Base-by-base conservation (phyloP, 495 filamentous ascomycete species). In the Neurospora hispaniola region DNA sequence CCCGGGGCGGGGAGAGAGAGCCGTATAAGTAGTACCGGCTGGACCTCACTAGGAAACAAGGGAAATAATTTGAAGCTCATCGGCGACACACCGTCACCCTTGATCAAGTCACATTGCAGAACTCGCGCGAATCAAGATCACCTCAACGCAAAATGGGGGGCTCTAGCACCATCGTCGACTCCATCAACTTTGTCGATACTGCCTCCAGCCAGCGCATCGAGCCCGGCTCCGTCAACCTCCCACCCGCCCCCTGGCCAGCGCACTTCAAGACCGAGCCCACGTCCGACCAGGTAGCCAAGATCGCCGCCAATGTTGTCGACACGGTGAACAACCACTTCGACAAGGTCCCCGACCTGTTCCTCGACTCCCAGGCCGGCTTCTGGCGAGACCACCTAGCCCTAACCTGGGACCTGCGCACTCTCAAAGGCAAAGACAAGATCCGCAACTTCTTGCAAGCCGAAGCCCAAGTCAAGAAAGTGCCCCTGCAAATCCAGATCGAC, bases 361-460 rank as follows among this genome's bases (percentile, higher is more conserved):
- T 88, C 18, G 77, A 82, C 5, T 66, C 54, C 54, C 27, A 18
- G 54, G 83, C 87, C 46, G 85, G 85, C 9, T 92, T 88, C 81
- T 91, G 89, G 89, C 84, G 89, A 7, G 89, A 91, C 71, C 88
- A 89, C 75, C 82, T 90, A 3, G 86, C 82, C 10, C 72, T 91
- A 11, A 85, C 87, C 39, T 92, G 88, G 88, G 84, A 88, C 68
- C 78, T 89, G 69, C 86, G 83, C 42, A 91, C 90, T 1, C 71
- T 88, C 48, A 87, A 90, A 69, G 87, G 89, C 6, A 80, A 77
- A 9, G 77, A 83, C 14, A 84, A 83, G 16, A 89, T 92, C 27
- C 59, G 76, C 3, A 73, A 81, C 3, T 88, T 89, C 71, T 82
- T 90, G 18, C 71, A 85, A 35, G 69, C 77, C 5, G 78, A 81